phyloP scores from a whole-genome alignment of 2,329 filamentous ascomycete genomes.

The Paradendryphiella salina region DNA sequence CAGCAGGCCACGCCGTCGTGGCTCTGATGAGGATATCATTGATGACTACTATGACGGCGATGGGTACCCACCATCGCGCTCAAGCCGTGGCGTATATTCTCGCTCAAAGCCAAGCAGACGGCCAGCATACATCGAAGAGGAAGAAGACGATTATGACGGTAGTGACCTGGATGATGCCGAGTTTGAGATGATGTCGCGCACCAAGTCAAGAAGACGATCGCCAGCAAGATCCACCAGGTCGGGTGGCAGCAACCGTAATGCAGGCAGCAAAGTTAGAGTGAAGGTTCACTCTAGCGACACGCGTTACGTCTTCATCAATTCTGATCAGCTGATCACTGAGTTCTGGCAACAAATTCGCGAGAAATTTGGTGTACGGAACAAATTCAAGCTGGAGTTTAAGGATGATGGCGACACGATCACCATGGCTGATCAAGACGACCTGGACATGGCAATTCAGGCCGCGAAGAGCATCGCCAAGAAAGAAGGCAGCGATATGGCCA shows the following conservation, averaged over 20 bases:
- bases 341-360: slow-evolving; percentile 78
- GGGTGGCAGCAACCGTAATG: slow-evolving; percentile 55
- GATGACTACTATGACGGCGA: slow-evolving; percentile 68
- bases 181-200: slow-evolving; percentile 73
- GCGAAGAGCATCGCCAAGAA: slow-evolving; percentile 70
- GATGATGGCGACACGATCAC: slow-evolving; percentile 97
- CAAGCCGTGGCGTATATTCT: slow-evolving; percentile 33
- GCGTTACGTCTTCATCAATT: slow-evolving; percentile 84
- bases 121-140: slow-evolving; percentile 75
- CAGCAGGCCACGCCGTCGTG: slow-evolving; percentile 35
- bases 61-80: slow-evolving; percentile 57
- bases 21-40: slow-evolving; percentile 53
- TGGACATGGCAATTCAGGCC: slow-evolving; percentile 80
- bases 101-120: slow-evolving; percentile 44
- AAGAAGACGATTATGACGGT: slow-evolving; percentile 71
- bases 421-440: slow-evolving; percentile 92
- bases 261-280: slow-evolving; percentile 74
- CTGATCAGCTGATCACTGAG: slow-evolving; percentile 72
- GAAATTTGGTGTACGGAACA: slow-evolving; percentile 78
- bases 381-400: slow-evolving; percentile 85
- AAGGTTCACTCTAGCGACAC: slow-evolving; percentile 90
- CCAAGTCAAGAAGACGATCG: slow-evolving; percentile 45
- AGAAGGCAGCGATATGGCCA: slow-evolving; percentile 80
- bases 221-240: slow-evolving; percentile 48
- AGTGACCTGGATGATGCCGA: slow-evolving; percentile 75